Conservation (phyloP, 257 asterid species). For the Solanum phureja region DNA sequence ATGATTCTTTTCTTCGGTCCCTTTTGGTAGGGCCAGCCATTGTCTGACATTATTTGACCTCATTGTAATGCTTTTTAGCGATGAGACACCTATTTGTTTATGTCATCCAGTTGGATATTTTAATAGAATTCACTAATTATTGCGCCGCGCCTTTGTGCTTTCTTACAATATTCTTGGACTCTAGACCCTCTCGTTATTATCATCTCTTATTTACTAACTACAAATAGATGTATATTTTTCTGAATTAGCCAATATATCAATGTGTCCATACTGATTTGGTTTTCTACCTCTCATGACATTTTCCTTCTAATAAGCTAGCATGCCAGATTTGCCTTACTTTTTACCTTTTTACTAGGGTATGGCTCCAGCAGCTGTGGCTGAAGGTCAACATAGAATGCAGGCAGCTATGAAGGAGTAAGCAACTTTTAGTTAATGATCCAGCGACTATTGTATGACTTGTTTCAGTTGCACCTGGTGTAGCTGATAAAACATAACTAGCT, state of each 20-base stretch:
- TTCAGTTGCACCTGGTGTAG: background rate
- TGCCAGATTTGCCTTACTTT: background rate
- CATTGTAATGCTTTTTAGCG: background rate
- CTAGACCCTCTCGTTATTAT: background rate
- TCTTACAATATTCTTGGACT: background rate
- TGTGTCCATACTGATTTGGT: background rate
- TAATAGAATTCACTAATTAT: background rate
- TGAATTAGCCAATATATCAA: background rate
- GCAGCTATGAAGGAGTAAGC: slow-evolving; percentile 60
- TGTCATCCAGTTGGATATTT: background rate
- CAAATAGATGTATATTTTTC: background rate
- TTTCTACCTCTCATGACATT: background rate
- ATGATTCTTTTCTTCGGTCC: background rate
- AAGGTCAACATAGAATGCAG: slow-evolving; percentile 63
- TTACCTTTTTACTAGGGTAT: slow-evolving; percentile 46
- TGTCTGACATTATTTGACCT: background rate
- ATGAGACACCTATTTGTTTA: background rate
- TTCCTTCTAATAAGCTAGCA: background rate
- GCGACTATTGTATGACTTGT: background rate
- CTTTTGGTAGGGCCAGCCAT: background rate
- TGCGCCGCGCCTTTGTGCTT: background rate
- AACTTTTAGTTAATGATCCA: slow-evolving; percentile 8
- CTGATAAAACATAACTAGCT: background rate
- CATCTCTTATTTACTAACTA: background rate
- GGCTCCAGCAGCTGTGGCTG: slow-evolving; percentile 65